Evolutionary conservation across 73 alveolate species (phyloP).

Genomic region (Paramecium sexaurelia): DNA sequence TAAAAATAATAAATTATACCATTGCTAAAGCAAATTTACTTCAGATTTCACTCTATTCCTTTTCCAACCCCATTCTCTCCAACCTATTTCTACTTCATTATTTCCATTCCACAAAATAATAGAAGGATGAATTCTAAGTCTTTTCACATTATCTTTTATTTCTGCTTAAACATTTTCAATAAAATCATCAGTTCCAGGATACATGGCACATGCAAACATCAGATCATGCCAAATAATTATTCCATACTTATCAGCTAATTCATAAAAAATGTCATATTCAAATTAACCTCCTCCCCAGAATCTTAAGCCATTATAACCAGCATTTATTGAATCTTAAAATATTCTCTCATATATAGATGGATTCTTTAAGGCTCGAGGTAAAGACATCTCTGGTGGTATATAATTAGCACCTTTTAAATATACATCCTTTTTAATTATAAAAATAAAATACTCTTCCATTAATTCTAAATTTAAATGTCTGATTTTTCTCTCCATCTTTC

Average conservation of each 20-base stretch:
- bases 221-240: slow-evolving; percentile 88
- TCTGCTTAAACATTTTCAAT: slow-evolving; percentile 80
- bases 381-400: slow-evolving; percentile 91
- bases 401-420: slow-evolving; percentile 90
- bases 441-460: slow-evolving; percentile 69
- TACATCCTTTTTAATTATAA: slow-evolving; percentile 55
- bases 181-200: slow-evolving; percentile 83
- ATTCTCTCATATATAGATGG: slow-evolving; percentile 79
- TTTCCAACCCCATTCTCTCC: slow-evolving; percentile 83
- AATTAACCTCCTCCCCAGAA: slow-evolving; percentile 95
- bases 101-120: slow-evolving; percentile 76
- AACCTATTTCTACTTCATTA: slow-evolving; percentile 77
- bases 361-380: slow-evolving; percentile 82
- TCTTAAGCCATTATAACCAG: slow-evolving; percentile 84
- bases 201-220: slow-evolving; percentile 93
- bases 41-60: slow-evolving; percentile 5
- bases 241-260: slow-evolving; percentile 87
- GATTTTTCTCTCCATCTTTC: slow-evolving; percentile 74
- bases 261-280: slow-evolving; percentile 91
- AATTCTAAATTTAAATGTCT: slow-evolving; percentile 74
- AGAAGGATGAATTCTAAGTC: slow-evolving; percentile 84
- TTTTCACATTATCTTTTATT: slow-evolving; percentile 80
- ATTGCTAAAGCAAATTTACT: neutral
- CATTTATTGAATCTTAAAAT: slow-evolving; percentile 80
- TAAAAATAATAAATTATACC: slow-evolving; percentile 69